phyloP scores from a whole-genome alignment of 371 early-diverging fungal species.

The Chytridium lagenaria region DNA sequence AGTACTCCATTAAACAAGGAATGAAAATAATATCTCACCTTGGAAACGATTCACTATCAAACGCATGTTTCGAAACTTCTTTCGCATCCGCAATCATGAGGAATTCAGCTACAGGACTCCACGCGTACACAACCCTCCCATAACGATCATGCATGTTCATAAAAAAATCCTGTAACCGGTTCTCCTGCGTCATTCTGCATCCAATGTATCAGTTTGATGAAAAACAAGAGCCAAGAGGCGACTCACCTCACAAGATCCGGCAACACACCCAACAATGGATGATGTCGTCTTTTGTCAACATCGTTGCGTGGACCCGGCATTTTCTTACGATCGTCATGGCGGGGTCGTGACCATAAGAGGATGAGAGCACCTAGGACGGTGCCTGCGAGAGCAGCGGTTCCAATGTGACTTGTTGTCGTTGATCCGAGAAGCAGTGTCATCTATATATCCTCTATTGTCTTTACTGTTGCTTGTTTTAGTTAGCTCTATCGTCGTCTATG shows the following conservation, averaged over 20 bases:
- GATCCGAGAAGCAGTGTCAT: too few relatives aligned
- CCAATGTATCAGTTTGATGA: too few relatives aligned
- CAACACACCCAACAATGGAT: neutral
- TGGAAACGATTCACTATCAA: neutral
- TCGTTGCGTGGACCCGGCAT: slow-evolving; percentile 1
- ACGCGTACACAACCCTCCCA: neutral
- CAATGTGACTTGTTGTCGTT: too few relatives aligned
- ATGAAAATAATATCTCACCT: neutral
- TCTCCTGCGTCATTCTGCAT: neutral
- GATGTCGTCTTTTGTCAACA: too few relatives aligned
- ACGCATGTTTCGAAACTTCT: neutral
- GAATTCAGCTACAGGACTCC: slow-evolving; percentile 1
- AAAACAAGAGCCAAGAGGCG: too few relatives aligned
- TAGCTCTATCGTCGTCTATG: too few relatives aligned
- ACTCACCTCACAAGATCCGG: neutral
- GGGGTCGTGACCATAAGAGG: neutral
- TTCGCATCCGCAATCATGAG: neutral
- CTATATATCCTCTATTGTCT: too few relatives aligned
- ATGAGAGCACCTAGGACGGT: neutral
- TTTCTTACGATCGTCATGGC: neutral
- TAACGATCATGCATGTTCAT: neutral
- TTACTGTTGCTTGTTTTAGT: too few relatives aligned
- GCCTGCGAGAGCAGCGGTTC: neutral
- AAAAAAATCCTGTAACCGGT: neutral
- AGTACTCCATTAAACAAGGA: too few relatives aligned